phyloP scores from a whole-genome alignment of 176 grass and related monocot genomes.

The Dactylis glomerata region DNA sequence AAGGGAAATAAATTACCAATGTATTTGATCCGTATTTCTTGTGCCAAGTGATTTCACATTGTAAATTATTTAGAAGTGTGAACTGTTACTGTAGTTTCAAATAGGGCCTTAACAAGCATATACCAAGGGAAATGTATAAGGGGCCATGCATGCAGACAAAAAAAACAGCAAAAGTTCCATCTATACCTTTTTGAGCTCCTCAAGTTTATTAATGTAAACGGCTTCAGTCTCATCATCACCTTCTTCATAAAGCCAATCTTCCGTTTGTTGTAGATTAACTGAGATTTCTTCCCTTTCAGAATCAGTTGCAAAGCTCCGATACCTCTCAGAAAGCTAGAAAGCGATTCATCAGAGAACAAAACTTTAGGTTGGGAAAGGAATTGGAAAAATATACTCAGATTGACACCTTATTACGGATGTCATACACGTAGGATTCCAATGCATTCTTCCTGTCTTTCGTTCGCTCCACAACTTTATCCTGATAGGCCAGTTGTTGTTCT shows the following conservation, averaged over 20 bases:
- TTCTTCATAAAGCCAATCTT: conserved; percentile 99
- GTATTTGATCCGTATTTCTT: neutral
- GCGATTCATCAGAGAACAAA: conserved; percentile 23
- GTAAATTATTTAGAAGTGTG: neutral
- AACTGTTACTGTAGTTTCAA: neutral
- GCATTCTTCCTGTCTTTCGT: conserved; percentile 96
- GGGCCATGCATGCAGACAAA: neutral
- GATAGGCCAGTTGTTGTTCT: conserved; percentile 64
- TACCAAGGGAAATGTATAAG: neutral
- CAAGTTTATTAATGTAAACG: conserved; percentile 81
- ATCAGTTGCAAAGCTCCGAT: conserved; percentile 88
- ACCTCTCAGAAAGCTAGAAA: conserved; percentile 88
- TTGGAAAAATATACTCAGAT: conserved; percentile 7
- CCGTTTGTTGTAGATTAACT: conserved; percentile 74
- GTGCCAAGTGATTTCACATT: neutral
- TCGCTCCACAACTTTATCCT: conserved; percentile 80
- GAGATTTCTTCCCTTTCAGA: conserved; percentile 85
- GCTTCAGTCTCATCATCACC: conserved; percentile 96
- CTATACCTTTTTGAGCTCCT: conserved; percentile 86
- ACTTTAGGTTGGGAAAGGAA: neutral
- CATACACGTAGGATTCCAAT: conserved; percentile 91
- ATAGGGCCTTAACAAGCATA: neutral
- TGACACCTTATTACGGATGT: conserved; percentile 86
- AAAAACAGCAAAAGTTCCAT: neutral
- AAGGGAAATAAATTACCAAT: neutral